A percentile compares a stretch with the other conserved stretches of the same genome.
Conservation (phyloP, 805 yeast species). For the Tetrapisispora namnaoensis region DNA sequence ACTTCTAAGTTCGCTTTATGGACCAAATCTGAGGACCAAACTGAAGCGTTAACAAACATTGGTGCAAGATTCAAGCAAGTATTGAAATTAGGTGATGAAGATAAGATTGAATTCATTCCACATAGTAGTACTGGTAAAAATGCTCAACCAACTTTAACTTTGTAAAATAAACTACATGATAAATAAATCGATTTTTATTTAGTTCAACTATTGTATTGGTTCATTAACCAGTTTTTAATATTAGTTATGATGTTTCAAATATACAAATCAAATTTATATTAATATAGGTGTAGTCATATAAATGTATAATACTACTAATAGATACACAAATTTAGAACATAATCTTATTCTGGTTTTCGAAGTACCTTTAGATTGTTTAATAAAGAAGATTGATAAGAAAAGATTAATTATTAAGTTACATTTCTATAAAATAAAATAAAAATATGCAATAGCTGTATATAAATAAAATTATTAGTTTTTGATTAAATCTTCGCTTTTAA, state of each 20-base stretch:
- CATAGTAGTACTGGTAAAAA: constrained; percentile 28
- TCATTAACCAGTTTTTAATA: not conserved
- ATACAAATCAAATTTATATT: not conserved
- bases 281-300: not conserved
- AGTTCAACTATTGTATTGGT: not conserved
- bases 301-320: not conserved
- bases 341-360: not conserved
- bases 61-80: constrained; percentile 85
- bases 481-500: constrained; percentile 6
- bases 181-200: not conserved
- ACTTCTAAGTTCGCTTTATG: constrained; percentile 83
- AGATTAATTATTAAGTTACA: no score
- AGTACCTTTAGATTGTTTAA: not conserved
- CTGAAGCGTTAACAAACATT: constrained; percentile 54
- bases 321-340: not conserved
- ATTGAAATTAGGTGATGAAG: constrained; percentile 62
- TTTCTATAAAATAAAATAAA: not conserved
- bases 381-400: no score
- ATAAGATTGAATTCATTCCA: constrained; percentile 62
- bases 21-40: constrained; percentile 73
- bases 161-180: constrained; percentile 15
- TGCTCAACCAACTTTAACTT: constrained; percentile 27
- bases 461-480: not conserved
- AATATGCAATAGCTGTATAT: not conserved
- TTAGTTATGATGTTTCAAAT: not conserved